Evolutionary conservation across 1,139 yeast species (phyloP).

Genomic region (Blastobotrys aristatus): DNA sequence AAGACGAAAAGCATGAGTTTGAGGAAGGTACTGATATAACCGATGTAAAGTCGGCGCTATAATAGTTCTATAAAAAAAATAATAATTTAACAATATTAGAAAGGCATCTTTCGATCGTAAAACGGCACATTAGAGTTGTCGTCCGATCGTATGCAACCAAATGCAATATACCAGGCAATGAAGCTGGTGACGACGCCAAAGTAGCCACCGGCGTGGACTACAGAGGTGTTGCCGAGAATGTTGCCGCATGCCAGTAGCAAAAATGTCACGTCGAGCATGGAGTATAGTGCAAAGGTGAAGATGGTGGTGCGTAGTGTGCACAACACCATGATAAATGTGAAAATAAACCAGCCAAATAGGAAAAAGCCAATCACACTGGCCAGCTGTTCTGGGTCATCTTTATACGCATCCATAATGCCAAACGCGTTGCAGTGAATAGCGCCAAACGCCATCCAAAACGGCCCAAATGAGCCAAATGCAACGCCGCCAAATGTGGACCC

Average conservation of each 20-base stretch:
- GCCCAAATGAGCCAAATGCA: constrained; percentile 75
- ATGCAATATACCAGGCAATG: constrained; percentile 87
- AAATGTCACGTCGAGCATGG: constrained; percentile 61
- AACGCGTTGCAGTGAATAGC: constrained; percentile 68
- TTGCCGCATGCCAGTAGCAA: constrained; percentile 61
- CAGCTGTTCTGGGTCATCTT: constrained; percentile 36
- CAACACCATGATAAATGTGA: constrained; percentile 61
- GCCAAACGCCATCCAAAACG: constrained; percentile 77
- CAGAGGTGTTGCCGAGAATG: constrained; percentile 35
- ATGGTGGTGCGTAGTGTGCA: constrained; percentile 78
- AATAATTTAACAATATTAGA: background rate
- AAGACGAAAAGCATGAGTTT: background rate
- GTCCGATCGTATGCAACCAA: constrained; percentile 32
- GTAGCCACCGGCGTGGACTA: constrained; percentile 69
- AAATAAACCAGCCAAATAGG: constrained; percentile 73
- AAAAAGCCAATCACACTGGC: constrained; percentile 66
- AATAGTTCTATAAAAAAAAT: background rate
- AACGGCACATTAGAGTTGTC: background rate
- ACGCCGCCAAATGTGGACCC: constrained; percentile 90
- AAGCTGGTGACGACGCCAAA: constrained; percentile 73
- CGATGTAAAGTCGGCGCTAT: constrained; percentile 6
- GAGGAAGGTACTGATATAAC: constrained; percentile 10
- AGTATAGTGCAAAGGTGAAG: constrained; percentile 64
- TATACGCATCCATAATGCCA: constrained; percentile 62
- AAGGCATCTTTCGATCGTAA: constrained; percentile 1